These are phyloP conservation scores for Forsythia viridissima DNA, from an alignment of 257 asterid genomes.

Conservation along the genomic window DNA sequence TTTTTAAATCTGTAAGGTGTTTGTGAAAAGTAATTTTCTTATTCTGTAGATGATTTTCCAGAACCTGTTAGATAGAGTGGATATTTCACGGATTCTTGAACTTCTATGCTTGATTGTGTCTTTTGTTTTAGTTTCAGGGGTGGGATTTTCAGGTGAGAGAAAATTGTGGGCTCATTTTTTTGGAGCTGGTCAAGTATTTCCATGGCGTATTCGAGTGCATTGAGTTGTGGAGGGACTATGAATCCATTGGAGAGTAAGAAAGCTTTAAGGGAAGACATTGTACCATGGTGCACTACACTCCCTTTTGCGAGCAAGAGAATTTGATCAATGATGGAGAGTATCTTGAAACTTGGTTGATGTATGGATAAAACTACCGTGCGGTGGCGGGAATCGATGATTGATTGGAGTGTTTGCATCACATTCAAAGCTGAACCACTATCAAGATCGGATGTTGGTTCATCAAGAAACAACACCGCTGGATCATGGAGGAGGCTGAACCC, in stretches of 20 bases:
- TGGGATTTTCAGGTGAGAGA: no score
- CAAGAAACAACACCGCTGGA: constrained; percentile 81
- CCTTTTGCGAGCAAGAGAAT: constrained; percentile 70
- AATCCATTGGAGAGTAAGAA: constrained; percentile 56
- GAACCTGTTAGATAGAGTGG: no score
- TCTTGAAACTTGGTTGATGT: constrained; percentile 84
- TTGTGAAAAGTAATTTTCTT: no score
- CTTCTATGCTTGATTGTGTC: no score
- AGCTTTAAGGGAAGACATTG: constrained; percentile 51
- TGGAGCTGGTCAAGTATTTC: constrained; percentile 66
- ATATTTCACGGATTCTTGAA: no score
- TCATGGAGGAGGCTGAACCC: constrained; percentile 94
- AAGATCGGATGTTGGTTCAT: constrained; percentile 93
- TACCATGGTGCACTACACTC: constrained; percentile 70
- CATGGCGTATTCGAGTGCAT: constrained; percentile 79
- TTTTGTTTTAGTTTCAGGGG: no score
- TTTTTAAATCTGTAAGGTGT: no score
- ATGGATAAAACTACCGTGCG: constrained; percentile 76
- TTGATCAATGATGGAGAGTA: constrained; percentile 69
- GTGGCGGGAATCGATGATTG: constrained; percentile 56
- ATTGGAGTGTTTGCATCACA: constrained; percentile 72
- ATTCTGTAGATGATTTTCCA: no score
- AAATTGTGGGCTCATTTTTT: constrained; percentile 15
- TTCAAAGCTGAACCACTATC: constrained; percentile 82
- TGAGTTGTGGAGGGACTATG: constrained; percentile 58